Conservation (phyloP, 139 green algal genomes). For the Trebouxia sp. region DNA sequence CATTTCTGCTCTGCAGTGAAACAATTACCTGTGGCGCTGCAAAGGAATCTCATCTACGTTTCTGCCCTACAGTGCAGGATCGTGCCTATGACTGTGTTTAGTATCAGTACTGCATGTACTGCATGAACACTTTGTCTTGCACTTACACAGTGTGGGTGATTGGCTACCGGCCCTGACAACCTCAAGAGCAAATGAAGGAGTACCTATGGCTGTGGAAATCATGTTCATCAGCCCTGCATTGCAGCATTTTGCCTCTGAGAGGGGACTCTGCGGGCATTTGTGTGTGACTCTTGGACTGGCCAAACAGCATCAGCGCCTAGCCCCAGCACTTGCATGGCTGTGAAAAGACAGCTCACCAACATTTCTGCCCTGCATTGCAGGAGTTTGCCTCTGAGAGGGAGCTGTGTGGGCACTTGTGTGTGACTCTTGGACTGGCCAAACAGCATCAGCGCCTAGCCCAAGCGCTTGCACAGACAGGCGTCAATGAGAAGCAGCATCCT, state of each 20-base stretch:
- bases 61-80: too few relatives aligned
- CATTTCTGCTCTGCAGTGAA: too few relatives aligned
- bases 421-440: background rate
- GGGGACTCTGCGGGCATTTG: slow-evolving; percentile 21
- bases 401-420: slow-evolving; percentile 25
- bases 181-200: too few relatives aligned
- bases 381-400: slow-evolving; percentile 28
- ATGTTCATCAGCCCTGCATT: background rate
- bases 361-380: background rate
- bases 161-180: too few relatives aligned
- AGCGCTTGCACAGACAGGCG: background rate
- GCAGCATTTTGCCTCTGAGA: slow-evolving; percentile 28
- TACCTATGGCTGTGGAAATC: background rate
- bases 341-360: background rate
- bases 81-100: too few relatives aligned
- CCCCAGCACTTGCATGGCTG: background rate
- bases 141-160: too few relatives aligned
- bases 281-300: slow-evolving; percentile 12
- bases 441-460: slow-evolving; percentile 5
- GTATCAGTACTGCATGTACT: too few relatives aligned
- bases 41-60: too few relatives aligned
- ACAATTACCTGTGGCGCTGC: too few relatives aligned
- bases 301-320: background rate
- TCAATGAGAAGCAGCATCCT: background rate
- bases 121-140: too few relatives aligned